Evolutionary conservation across 2,329 filamentous ascomycete genomes (phyloP), one percentile per base, ranked within the genome.

Genomic region (Dothideomycetidae sp.): DNA sequence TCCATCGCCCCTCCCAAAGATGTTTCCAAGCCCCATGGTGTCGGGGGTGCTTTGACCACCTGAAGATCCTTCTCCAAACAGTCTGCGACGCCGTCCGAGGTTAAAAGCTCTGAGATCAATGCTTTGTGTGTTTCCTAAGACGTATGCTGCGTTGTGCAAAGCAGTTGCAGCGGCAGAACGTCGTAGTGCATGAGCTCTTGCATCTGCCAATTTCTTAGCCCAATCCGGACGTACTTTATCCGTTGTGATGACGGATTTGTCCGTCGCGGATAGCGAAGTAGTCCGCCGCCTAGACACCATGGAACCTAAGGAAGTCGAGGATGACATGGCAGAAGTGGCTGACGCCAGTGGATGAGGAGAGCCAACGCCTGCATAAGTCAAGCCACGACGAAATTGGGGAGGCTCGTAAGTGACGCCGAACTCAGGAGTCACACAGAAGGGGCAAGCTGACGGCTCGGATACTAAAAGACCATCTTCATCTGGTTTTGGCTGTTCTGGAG

Each of bases 351-450:
- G 61, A 31, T 68, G 67, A 13, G 62, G 45, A 35, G 62, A 53
- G 32, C 36, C 29, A 14, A 63, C 52, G 1, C 73, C 68, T 34
- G 40, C 31, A 54, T 88, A 88, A 1, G 72, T 65, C 19, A 98
- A 61, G 1, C 90, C 90, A 45, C 86, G 71, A 15, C 85, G 77
- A 63, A 96, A 96, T 0, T 82, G 76, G 2, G 90, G 90, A 10
- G 85, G 71, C 3, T 88, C 76, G 56, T 94, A 98, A 0, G 83
- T 93, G n/a, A 98, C 81, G 32, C 90, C 90, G 53, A 96, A 94
- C 46, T 98, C 88, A 2, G 84, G 76, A 48, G 90, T 84, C 35
- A 90, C 84, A 57, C 90, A 98, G 58, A 94, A 98, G 0, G 90
- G 90, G 54, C 90, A 98, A 15, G 78, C 75, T 1, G 90, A 83